Percentiles rank a stretch among this genome's conserved stretches.
These are phyloP conservation scores for Leucocoprinus birnbaumii DNA, from an alignment of 768 basidiomycete genomes.

Conservation along the genomic window DNA sequence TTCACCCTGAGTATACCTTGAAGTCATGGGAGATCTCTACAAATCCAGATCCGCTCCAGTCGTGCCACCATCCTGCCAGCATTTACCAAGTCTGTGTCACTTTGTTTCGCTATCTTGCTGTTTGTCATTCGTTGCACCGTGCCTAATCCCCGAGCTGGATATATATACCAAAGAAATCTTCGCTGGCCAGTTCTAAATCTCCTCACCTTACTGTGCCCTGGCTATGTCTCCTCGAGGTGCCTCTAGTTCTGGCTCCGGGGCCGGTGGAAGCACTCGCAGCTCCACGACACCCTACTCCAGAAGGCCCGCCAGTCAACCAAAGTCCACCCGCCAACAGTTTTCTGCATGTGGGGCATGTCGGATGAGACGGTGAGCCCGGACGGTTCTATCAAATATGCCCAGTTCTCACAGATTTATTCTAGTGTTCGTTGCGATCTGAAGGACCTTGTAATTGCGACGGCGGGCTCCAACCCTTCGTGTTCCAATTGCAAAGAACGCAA, in stretches of 20 bases:
- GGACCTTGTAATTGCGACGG: constrained; percentile 59
- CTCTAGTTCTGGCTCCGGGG: constrained; percentile 29
- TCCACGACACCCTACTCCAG: constrained; percentile 42
- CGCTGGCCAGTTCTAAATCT: constrained; percentile 20
- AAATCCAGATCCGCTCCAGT: constrained; percentile 40
- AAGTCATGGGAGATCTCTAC: constrained; percentile 35
- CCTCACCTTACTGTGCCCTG: constrained; percentile 18
- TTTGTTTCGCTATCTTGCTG: constrained; percentile 27
- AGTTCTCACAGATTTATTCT: constrained; percentile 10
- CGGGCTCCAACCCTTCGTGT: constrained; percentile 54
- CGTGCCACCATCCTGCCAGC: constrained; percentile 27
- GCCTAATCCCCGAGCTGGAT: constrained; percentile 30
- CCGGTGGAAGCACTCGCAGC: constrained; percentile 28
- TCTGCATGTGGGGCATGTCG: constrained; percentile 94
- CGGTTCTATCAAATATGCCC: constrained; percentile 10
- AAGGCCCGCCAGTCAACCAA: constrained; percentile 58
- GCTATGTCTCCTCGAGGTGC: constrained; percentile 58
- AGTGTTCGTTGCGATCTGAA: constrained; percentile 95
- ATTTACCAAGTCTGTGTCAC: constrained; percentile 30
- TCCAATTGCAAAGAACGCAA: constrained; percentile 89
- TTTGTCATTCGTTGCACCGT: constrained; percentile 25
- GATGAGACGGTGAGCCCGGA: constrained; percentile 63
- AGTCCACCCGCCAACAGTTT: constrained; percentile 80
- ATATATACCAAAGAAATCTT: constrained; percentile 31
- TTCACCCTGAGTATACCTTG: constrained; percentile 16